Base-by-base conservation (phyloP, 1,284 basidiomycete genomes). In the Tetrapyrgos nigripes region DNA sequence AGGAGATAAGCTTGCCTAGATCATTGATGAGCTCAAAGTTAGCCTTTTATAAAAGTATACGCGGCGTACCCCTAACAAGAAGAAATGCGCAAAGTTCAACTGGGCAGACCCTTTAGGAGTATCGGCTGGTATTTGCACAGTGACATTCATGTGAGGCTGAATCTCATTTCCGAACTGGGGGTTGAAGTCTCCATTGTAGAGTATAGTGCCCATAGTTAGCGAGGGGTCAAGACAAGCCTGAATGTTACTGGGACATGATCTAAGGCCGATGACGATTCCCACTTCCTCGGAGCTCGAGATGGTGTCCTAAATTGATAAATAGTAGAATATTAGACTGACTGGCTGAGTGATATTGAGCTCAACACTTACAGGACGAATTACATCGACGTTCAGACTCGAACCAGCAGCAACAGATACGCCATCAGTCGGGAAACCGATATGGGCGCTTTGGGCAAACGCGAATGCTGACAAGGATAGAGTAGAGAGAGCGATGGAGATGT, bases 61-160 rank as follows among this genome's bases (percentile, higher is more conserved):
- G 13, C 37, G 49, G 49, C 57, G 31, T 53, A 53, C 57, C 28
- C 57, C 57, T 19, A 53, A 19, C 21, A 58, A 33, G 13, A 29
- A 53, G 9, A 40, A 53, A 47, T 43, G 50, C 14, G 51, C 50
- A 46, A 58, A 49, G n/a, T 45, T 50, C 10, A 58, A 26, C 29
- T 40, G 45, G n/a, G 57, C 57, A 28, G 26, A 3, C 28, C 51
- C 57, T 23, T 35, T 47, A n/a, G 57, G 29, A 48, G 49, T 48
- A 31, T 17, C 37, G 17, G 21, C 44, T 10, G 57, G 57, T 6
- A 58, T 31, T 29, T 46, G 31, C 2, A 58, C 24, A 33, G 50
- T 50, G 13, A 37, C 48, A 23, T 58, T 58, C 28, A 53, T 50
- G 27, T 58, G 57, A 29, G 57, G 57, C 26, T 28, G 26, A 26